Percentiles rank a stretch among this genome's conserved stretches.
These are phyloP conservation scores for Cryptococcus neoformans DNA, from an alignment of 1,284 basidiomycete species.

Conservation along the genomic window DNA sequence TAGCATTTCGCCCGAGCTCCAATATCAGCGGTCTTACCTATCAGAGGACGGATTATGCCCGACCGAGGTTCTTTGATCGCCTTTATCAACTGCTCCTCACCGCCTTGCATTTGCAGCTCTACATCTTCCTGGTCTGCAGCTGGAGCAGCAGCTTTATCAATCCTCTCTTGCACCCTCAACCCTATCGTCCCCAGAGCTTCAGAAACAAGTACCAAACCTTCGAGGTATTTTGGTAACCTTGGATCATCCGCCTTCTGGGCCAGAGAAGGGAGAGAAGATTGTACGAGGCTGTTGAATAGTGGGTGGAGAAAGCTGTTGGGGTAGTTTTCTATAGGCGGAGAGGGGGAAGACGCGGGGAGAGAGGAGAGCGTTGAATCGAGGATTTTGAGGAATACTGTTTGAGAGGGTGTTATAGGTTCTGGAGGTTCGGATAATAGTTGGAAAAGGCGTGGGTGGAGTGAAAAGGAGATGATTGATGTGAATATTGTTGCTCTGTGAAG, in stretches of 20 bases:
- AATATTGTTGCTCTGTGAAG: slow-evolving; percentile 51
- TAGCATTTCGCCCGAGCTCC: neutral
- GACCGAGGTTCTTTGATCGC: slow-evolving; percentile 31
- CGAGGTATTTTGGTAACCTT: slow-evolving; percentile 60
- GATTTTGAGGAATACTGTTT: slow-evolving; percentile 78
- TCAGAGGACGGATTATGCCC: slow-evolving; percentile 58
- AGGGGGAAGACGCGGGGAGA: neutral
- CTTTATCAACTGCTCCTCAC: slow-evolving; percentile 26
- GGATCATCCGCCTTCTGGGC: slow-evolving; percentile 34
- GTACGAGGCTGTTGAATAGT: slow-evolving; percentile 20
- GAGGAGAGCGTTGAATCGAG: slow-evolving; percentile 69
- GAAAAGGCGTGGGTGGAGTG: slow-evolving; percentile 47
- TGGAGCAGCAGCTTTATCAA: slow-evolving; percentile 3
- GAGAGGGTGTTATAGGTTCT: slow-evolving; percentile 75
- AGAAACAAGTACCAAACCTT: slow-evolving; percentile 69
- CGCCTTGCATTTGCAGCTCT: slow-evolving; percentile 8
- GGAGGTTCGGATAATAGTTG: slow-evolving; percentile 35
- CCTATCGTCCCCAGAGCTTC: slow-evolving; percentile 70
- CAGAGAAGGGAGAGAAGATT: slow-evolving; percentile 28
- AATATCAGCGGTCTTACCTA: slow-evolving; percentile 54
- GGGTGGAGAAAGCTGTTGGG: slow-evolving; percentile 20
- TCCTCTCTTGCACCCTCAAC: slow-evolving; percentile 53
- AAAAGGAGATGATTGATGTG: slow-evolving; percentile 47
- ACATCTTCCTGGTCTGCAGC: neutral
- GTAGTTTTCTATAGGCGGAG: neutral